These are phyloP conservation scores for Colletotrichum sp. DNA, from an alignment of 2,329 filamentous ascomycete genomes.

Conservation along the genomic window DNA sequence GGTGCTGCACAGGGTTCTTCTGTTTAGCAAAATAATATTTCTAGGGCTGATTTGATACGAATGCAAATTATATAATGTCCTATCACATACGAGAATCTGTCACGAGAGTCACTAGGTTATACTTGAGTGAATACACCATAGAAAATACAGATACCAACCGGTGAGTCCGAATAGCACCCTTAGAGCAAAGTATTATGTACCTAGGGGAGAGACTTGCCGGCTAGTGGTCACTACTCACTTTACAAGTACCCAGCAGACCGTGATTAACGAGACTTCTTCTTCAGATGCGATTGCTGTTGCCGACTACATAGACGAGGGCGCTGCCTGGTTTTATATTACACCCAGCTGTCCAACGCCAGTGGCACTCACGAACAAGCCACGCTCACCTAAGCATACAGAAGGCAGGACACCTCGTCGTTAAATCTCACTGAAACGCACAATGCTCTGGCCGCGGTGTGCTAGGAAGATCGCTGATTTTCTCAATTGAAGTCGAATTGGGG, in stretches of 20 bases:
- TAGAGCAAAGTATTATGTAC: neutral
- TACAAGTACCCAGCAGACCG: rapidly evolving
- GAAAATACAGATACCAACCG: rapidly evolving
- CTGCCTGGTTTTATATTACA: neutral
- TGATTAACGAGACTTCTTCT: neutral
- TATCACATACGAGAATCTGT: too few relatives aligned
- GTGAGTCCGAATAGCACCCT: neutral
- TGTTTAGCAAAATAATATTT: too few relatives aligned
- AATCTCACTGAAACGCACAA: too few relatives aligned
- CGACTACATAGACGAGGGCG: rapidly evolving
- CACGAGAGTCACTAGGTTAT: neutral
- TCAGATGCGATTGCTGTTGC: neutral
- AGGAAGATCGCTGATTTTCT: too few relatives aligned
- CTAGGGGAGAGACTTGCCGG: neutral
- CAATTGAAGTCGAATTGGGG: too few relatives aligned
- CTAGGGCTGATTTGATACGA: too few relatives aligned
- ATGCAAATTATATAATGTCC: too few relatives aligned
- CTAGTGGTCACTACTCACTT: neutral
- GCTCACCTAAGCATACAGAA: neutral
- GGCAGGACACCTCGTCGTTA: rapidly evolving
- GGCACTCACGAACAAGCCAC: neutral
- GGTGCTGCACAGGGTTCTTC: too few relatives aligned
- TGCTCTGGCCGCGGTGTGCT: too few relatives aligned
- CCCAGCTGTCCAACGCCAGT: neutral
- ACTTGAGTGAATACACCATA: rapidly evolving